A percentile compares a stretch with the other conserved stretches of the same genome.
These are phyloP conservation scores for Olyra latifolia DNA, from an alignment of 176 grass and related monocot genomes.

Conservation along the genomic window DNA sequence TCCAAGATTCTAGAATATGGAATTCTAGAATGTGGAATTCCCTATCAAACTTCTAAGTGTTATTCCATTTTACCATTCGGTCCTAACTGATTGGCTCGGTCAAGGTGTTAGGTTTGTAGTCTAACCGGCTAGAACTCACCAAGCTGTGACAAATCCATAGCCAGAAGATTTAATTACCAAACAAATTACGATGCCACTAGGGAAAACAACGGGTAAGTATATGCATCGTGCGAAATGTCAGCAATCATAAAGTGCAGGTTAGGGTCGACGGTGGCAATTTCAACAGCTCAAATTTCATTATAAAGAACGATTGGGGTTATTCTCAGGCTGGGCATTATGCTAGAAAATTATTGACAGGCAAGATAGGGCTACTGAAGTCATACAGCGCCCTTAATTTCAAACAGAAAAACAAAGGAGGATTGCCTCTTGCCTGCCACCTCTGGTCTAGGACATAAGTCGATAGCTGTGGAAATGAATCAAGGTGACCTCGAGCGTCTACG, in stretches of 20 bases:
- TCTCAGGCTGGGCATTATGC: slow-evolving; percentile 24
- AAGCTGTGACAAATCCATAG: not conserved
- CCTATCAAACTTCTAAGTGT: not conserved
- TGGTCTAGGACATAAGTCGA: slow-evolving; percentile 4
- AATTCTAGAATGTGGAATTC: not conserved
- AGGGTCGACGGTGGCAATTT: not conserved
- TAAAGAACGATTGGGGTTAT: not conserved
- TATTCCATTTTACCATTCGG: not conserved
- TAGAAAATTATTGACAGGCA: slow-evolving; percentile 15
- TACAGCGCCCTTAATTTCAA: not conserved
- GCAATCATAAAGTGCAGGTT: not conserved
- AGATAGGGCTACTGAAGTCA: slow-evolving; percentile 9
- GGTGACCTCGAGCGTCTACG: slow-evolving; percentile 22
- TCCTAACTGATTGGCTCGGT: not conserved
- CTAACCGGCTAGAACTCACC: not conserved
- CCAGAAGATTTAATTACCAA: not conserved
- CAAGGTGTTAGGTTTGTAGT: not conserved
- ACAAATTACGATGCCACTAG: not conserved
- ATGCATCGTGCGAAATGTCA: not conserved
- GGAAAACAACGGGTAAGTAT: not conserved
- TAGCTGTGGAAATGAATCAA: slow-evolving; percentile 20
- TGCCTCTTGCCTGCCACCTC: slow-evolving; percentile 15
- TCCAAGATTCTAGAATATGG: not conserved
- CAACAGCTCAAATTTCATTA: slow-evolving; percentile 7
- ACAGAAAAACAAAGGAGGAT: not conserved